A percentile compares a stretch with the other conserved stretches of the same genome.
Evolutionary conservation across 2,329 filamentous ascomycete genomes (phyloP).

Genomic region (Fusarium sp.): DNA sequence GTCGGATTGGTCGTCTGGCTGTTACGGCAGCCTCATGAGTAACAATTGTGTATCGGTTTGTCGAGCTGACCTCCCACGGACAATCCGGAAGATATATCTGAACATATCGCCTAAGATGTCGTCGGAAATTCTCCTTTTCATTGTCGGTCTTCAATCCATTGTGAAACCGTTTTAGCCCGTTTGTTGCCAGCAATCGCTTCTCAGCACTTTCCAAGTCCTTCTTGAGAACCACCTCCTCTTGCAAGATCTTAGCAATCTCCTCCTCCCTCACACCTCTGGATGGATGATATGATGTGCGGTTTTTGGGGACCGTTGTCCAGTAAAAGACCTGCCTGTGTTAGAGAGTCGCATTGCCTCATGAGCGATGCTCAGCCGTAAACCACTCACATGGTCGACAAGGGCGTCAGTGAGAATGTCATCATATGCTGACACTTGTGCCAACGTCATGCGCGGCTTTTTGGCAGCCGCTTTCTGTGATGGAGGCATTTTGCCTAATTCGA

Average conservation of each 20-base stretch:
- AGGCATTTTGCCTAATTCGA: conserved; percentile 45
- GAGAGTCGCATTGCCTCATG: conserved; percentile 25
- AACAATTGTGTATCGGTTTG: conserved; percentile 92
- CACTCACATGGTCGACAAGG: conserved; percentile 88
- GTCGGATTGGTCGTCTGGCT: conserved; percentile 79
- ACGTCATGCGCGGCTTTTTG: conserved; percentile 78
- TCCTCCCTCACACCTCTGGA: conserved; percentile 78
- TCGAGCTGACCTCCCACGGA: conserved; percentile 89
- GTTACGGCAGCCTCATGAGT: conserved; percentile 89
- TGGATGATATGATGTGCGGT: conserved; percentile 84
- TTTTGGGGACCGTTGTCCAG: conserved; percentile 96
- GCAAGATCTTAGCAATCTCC: conserved; percentile 68
- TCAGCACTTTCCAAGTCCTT: conserved; percentile 78
- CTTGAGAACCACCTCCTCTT: conserved; percentile 73
- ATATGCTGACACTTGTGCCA: conserved; percentile 88
- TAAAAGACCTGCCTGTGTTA: conserved; percentile 73
- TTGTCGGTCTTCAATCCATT: conserved; percentile 73
- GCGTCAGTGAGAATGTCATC: conserved; percentile 96
- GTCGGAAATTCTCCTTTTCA: conserved; percentile 85
- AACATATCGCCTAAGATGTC: conserved; percentile 88
- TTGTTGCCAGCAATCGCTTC: conserved; percentile 72
- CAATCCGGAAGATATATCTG: conserved; percentile 93
- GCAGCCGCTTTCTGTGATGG: conserved; percentile 46
- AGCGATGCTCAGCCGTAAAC: not conserved
- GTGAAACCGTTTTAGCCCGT: conserved; percentile 77